Percentiles rank a stretch among this genome's conserved stretches.
These are phyloP conservation scores for Colletotrichum scovillei DNA, from an alignment of 2,329 filamentous ascomycete genomes.

Conservation along the genomic window DNA sequence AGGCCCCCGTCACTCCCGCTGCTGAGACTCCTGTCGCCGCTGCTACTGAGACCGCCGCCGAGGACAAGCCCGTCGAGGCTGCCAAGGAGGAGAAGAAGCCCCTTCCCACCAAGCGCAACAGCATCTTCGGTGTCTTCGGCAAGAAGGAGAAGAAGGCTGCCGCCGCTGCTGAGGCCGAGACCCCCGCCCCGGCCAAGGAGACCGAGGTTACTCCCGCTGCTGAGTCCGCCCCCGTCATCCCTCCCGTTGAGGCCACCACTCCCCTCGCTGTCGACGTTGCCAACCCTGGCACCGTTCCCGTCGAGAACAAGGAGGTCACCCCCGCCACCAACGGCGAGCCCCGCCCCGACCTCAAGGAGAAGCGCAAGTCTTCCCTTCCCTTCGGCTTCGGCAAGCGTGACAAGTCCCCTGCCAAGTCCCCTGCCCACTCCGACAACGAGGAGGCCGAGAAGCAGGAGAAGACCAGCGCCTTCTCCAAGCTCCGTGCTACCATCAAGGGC, in stretches of 20 bases:
- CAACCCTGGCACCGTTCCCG: slow-evolving; percentile 57
- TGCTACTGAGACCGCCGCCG: slow-evolving; percentile 45
- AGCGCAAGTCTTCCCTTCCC: slow-evolving; percentile 82
- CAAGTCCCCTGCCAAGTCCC: slow-evolving; percentile 59
- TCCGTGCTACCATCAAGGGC: slow-evolving; percentile 67
- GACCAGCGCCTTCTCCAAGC: slow-evolving; percentile 68
- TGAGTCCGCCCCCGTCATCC: slow-evolving; percentile 68
- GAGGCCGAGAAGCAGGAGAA: slow-evolving; percentile 70
- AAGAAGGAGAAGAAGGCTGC: slow-evolving; percentile 71
- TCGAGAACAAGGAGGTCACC: slow-evolving; percentile 58
- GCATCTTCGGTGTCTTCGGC: slow-evolving; percentile 66
- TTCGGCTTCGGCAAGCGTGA: slow-evolving; percentile 78
- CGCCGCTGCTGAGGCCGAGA: slow-evolving; percentile 61
- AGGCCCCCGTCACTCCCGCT: slow-evolving; percentile 35
- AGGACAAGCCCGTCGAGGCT: slow-evolving; percentile 49
- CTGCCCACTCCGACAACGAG: slow-evolving; percentile 62
- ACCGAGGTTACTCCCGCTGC: slow-evolving; percentile 51
- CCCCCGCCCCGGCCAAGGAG: slow-evolving; percentile 56
- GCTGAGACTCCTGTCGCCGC: slow-evolving; percentile 47
- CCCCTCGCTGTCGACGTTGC: slow-evolving; percentile 67
- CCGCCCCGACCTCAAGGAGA: slow-evolving; percentile 77
- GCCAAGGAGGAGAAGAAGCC: slow-evolving; percentile 55
- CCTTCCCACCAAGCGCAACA: slow-evolving; percentile 64
- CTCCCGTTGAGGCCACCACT: slow-evolving; percentile 67
- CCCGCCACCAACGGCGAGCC: slow-evolving; percentile 62